A percentile compares a stretch with the other conserved stretches of the same genome.
Evolutionary conservation across 1,284 basidiomycete species (phyloP).

Genomic region (Ganoderma lucidum): DNA sequence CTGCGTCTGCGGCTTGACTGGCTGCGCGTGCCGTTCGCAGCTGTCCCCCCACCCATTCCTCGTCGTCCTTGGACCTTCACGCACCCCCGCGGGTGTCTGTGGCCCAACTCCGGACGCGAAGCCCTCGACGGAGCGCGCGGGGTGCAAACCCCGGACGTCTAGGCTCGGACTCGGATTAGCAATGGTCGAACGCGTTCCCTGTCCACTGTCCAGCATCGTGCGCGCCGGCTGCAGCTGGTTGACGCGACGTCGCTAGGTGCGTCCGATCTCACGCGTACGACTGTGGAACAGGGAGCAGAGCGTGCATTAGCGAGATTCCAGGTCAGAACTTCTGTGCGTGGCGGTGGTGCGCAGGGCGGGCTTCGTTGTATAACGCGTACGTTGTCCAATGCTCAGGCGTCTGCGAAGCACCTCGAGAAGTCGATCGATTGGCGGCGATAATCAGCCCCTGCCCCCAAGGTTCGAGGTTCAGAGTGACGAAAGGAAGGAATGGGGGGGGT

Average conservation of each 20-base stretch:
- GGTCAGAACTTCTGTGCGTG: slow-evolving; percentile 14
- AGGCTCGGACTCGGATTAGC: too few species aligned
- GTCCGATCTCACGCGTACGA: not conserved
- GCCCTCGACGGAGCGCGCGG: not conserved
- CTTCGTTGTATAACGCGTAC: not conserved
- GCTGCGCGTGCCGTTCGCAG: not conserved
- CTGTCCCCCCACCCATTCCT: not conserved
- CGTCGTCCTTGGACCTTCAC: not conserved
- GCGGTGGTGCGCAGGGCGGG: slow-evolving; percentile 9
- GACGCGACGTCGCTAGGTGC: not conserved
- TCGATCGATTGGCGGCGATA: slow-evolving; percentile 13
- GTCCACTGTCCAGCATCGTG: not conserved
- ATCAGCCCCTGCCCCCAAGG: slow-evolving; percentile 1
- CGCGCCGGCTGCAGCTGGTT: not conserved
- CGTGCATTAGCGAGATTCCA: slow-evolving; percentile 7
- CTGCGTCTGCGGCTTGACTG: not conserved
- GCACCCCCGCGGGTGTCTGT: not conserved
- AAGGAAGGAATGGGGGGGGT: not conserved
- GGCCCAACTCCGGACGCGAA: not conserved
- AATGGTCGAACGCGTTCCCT: not conserved
- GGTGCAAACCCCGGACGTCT: slow-evolving; percentile 2
- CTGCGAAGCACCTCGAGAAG: slow-evolving; percentile 8
- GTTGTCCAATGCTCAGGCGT: not conserved
- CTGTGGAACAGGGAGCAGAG: not conserved
- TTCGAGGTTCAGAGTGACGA: not conserved